These are phyloP conservation scores for Aspergillus sclerotiicarbonarius DNA, from an alignment of 495 filamentous ascomycete genomes.

Conservation along the genomic window DNA sequence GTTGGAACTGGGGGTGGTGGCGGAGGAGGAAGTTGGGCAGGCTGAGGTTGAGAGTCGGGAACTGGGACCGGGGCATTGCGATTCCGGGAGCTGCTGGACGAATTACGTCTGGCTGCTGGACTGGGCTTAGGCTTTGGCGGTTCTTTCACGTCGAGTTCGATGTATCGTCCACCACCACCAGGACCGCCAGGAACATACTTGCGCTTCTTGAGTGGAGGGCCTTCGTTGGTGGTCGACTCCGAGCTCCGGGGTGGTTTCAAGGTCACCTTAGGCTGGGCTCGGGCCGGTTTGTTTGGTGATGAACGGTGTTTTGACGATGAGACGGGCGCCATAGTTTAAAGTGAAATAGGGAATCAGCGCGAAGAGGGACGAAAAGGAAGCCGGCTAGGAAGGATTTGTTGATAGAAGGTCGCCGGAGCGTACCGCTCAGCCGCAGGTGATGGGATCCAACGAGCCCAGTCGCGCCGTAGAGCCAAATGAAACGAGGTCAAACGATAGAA, in stretches of 20 bases:
- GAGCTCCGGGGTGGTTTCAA: conserved; percentile 35
- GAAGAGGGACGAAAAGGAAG: not conserved
- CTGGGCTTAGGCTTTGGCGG: conserved; percentile 19
- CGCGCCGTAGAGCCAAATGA: conserved; percentile 4
- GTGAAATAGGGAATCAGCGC: not conserved
- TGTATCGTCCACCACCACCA: conserved; percentile 74
- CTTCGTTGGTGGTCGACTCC: conserved; percentile 38
- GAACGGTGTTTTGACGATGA: conserved; percentile 26
- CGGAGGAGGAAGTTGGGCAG: conserved; percentile 32
- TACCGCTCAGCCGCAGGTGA: conserved; percentile 9
- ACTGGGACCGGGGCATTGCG: conserved; percentile 30
- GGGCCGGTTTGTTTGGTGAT: conserved; percentile 32
- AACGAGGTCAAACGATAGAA: conserved; percentile 8
- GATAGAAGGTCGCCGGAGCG: conserved; percentile 1
- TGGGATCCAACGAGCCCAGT: conserved; percentile 8
- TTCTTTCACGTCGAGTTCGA: conserved; percentile 58
- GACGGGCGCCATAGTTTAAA: conserved; percentile 32
- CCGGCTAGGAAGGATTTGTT: not conserved
- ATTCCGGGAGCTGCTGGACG: conserved; percentile 27
- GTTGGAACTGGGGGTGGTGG: conserved; percentile 38
- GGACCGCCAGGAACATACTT: conserved; percentile 76
- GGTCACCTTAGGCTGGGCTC: conserved; percentile 32
- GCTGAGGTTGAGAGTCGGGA: conserved; percentile 4
- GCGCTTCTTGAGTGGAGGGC: conserved; percentile 50
- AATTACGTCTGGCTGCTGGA: conserved; percentile 24